Conservation (phyloP, 345 rosid species). For the Acer yangbiense region DNA sequence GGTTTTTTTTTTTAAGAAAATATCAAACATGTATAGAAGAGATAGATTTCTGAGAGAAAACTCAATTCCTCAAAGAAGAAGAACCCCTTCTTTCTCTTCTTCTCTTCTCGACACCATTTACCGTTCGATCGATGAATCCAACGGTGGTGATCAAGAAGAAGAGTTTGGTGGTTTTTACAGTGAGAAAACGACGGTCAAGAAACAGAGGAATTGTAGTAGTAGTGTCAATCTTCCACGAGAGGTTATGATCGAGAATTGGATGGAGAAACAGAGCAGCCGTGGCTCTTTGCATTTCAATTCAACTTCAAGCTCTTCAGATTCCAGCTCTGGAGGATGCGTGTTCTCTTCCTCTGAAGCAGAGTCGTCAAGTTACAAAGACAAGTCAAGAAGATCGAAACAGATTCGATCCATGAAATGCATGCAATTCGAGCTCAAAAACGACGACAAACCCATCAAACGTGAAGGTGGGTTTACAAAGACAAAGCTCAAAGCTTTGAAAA, state of each 20-base stretch:
- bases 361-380: slow-evolving; percentile 34
- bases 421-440: slow-evolving; percentile 19
- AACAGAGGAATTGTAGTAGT: slow-evolving; percentile 34
- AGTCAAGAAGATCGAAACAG: slow-evolving; percentile 23
- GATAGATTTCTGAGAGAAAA: slow-evolving; percentile 33
- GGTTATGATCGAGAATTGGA: slow-evolving; percentile 56
- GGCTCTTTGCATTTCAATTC: slow-evolving; percentile 31
- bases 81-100: slow-evolving; percentile 88
- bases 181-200: slow-evolving; percentile 30
- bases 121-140: slow-evolving; percentile 66
- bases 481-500: slow-evolving; percentile 53
- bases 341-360: slow-evolving; percentile 64
- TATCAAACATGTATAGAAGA: slow-evolving; percentile 36
- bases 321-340: slow-evolving; percentile 40
- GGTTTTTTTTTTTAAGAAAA: not conserved
- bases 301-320: slow-evolving; percentile 51
- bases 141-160: slow-evolving; percentile 13
- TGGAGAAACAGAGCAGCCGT: slow-evolving; percentile 43
- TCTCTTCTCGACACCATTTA: slow-evolving; percentile 72
- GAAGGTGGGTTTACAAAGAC: slow-evolving; percentile 54
- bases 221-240: slow-evolving; percentile 35
- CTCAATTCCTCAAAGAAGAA: slow-evolving; percentile 53
- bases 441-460: slow-evolving; percentile 6
- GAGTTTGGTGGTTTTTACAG: slow-evolving; percentile 17
- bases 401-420: slow-evolving; percentile 20